Conservation (phyloP, 208 protist species). For the Wallacemonas sp. region DNA sequence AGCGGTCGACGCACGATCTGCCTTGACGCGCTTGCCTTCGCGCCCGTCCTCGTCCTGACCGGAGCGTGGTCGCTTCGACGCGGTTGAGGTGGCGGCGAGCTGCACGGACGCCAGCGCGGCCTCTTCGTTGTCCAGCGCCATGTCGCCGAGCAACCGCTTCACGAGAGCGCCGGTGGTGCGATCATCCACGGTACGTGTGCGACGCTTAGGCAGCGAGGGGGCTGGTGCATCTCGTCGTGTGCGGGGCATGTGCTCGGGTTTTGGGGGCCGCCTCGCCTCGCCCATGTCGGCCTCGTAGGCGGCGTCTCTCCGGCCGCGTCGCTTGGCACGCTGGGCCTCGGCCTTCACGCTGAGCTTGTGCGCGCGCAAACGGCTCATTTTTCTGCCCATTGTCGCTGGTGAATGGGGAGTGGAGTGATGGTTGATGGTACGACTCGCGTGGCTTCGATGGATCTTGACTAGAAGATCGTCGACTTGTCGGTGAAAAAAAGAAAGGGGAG, state of each 20-base stretch:
- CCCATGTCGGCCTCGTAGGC: background rate
- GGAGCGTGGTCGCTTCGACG: background rate
- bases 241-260: background rate
- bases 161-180: background rate
- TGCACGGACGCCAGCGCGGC: conserved; percentile 10
- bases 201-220: background rate
- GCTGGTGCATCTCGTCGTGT: background rate
- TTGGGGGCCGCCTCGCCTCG: background rate
- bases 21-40: background rate
- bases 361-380: conserved; percentile 6
- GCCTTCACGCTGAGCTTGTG: conserved; percentile 12
- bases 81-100: background rate
- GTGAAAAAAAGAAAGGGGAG: too few relatives aligned
- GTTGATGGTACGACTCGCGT: too few relatives aligned
- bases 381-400: background rate
- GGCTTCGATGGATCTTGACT: too few relatives aligned
- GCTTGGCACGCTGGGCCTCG: background rate
- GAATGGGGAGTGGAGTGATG: too few relatives aligned
- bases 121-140: conserved; percentile 2
- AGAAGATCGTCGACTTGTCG: too few relatives aligned
- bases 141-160: conserved; percentile 12
- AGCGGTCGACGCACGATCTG: background rate
- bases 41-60: background rate
- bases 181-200: background rate
- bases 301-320: too few relatives aligned